Percentiles rank a stretch among this genome's conserved stretches.
phyloP scores from a whole-genome alignment of 768 basidiomycete genomes.

The Boletus rubescentipes region DNA sequence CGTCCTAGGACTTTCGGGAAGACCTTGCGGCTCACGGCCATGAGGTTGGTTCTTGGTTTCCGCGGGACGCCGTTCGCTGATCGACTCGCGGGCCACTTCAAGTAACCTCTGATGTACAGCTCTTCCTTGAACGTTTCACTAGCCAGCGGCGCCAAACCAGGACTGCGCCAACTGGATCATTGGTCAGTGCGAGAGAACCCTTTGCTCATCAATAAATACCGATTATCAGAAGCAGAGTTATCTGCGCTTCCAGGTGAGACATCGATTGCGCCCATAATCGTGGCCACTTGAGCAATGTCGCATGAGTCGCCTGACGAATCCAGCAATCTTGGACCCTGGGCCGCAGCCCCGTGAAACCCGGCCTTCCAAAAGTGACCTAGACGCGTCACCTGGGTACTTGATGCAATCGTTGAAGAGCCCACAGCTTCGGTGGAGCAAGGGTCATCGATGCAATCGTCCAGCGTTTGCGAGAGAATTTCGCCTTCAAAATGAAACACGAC shows the following conservation, averaged over 20 bases:
- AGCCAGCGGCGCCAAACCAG: conserved; percentile 25
- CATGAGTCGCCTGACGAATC: conserved; percentile 1
- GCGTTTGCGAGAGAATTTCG: neutral
- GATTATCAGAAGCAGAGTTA: neutral
- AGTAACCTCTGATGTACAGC: conserved; percentile 28
- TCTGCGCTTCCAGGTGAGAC: neutral
- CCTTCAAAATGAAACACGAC: neutral
- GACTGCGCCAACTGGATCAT: conserved; percentile 4
- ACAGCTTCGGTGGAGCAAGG: neutral
- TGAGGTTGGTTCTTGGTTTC: neutral
- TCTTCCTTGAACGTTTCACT: conserved; percentile 31
- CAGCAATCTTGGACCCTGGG: neutral
- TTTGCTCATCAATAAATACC: conserved; percentile 10
- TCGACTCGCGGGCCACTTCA: conserved; percentile 18
- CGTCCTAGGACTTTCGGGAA: conserved; percentile 20
- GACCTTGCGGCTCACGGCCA: conserved; percentile 1
- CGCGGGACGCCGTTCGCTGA: conserved; percentile 2
- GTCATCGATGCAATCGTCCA: neutral
- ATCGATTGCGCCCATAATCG: neutral
- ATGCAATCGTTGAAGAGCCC: neutral
- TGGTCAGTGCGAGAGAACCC: neutral
- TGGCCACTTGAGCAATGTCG: conserved; percentile 11
- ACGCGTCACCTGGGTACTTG: neutral
- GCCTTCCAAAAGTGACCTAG: neutral
- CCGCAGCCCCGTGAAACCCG: neutral